A percentile compares a stretch with the other conserved stretches of the same genome.
Conservation (phyloP, 2,329 filamentous ascomycete genomes). For the Talaromyces piceae region DNA sequence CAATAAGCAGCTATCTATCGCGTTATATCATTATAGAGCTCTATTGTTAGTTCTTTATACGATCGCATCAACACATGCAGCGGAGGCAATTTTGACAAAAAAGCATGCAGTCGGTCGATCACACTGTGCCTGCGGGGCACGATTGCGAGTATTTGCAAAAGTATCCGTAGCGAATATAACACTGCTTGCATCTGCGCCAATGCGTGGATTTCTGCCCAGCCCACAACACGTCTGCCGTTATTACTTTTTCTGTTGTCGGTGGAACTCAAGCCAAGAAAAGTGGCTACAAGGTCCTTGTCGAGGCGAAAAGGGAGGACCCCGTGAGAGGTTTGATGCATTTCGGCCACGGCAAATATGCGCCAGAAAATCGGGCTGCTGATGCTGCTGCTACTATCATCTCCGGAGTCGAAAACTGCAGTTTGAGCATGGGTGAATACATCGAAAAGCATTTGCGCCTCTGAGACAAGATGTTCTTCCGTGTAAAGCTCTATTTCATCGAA, state of each 20-base stretch:
- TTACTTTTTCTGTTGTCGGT: slow-evolving; percentile 10
- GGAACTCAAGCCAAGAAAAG: slow-evolving; percentile 24
- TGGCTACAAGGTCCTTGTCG: slow-evolving; percentile 14
- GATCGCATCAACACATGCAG: slow-evolving; percentile 24
- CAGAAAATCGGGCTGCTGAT: slow-evolving; percentile 19
- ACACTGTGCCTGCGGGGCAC: slow-evolving; percentile 21
- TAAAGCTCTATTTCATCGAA: slow-evolving; percentile 21
- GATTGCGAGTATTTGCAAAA: slow-evolving; percentile 43
- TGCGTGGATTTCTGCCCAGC: slow-evolving; percentile 57
- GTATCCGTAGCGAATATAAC: slow-evolving; percentile 56
- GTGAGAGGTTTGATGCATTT: slow-evolving; percentile 19
- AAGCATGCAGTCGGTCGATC: slow-evolving; percentile 9
- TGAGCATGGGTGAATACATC: slow-evolving; percentile 18
- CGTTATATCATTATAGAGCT: slow-evolving; percentile 4
- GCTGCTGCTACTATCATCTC: too few relatives aligned
- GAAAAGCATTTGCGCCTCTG: slow-evolving; percentile 16
- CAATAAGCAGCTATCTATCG: too few relatives aligned
- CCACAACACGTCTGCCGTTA: slow-evolving; percentile 20
- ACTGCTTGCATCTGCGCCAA: slow-evolving; percentile 53
- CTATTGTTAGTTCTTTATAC: slow-evolving; percentile 15
- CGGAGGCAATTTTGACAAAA: slow-evolving; percentile 23
- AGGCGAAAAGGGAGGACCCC: not conserved
- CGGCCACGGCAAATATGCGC: slow-evolving; percentile 28
- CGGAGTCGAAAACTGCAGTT: too few relatives aligned
- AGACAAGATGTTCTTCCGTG: slow-evolving; percentile 14